phyloP scores from a whole-genome alignment of 345 rosid genomes.

The Tarenaya hassleriana region DNA sequence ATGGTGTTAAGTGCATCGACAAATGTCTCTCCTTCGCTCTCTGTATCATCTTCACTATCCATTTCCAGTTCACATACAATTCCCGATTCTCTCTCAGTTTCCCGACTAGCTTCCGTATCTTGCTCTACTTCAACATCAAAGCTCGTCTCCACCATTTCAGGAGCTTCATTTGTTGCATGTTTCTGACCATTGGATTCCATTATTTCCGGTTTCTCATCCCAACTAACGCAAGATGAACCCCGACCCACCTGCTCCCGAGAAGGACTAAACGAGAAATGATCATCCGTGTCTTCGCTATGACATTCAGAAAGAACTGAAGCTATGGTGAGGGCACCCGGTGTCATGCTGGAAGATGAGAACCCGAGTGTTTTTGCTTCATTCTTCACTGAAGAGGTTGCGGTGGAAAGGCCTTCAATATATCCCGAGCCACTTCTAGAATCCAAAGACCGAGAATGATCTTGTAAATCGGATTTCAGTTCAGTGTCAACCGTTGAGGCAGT shows the following conservation, averaged over 20 bases:
- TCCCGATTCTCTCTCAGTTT: slow-evolving; percentile 62
- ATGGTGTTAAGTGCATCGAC: slow-evolving; percentile 83
- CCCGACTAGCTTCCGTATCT: slow-evolving; percentile 31
- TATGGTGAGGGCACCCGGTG: slow-evolving; percentile 33
- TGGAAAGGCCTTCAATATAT: slow-evolving; percentile 42
- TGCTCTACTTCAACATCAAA: slow-evolving; percentile 47
- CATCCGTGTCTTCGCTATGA: slow-evolving; percentile 31
- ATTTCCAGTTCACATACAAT: neutral
- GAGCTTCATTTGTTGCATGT: slow-evolving; percentile 28
- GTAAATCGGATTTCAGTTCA: slow-evolving; percentile 44
- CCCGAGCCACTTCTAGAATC: slow-evolving; percentile 64
- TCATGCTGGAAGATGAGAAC: slow-evolving; percentile 33
- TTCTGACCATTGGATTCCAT: slow-evolving; percentile 36
- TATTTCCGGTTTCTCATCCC: slow-evolving; percentile 86
- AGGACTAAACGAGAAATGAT: slow-evolving; percentile 31
- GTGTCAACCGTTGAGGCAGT: slow-evolving; percentile 38
- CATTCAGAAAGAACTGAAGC: slow-evolving; percentile 39
- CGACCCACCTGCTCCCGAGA: slow-evolving; percentile 34
- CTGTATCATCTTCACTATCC: slow-evolving; percentile 44
- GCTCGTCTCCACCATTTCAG: slow-evolving; percentile 20
- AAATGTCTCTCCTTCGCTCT: slow-evolving; percentile 70
- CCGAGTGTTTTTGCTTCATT: slow-evolving; percentile 41
- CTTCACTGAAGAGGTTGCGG: slow-evolving; percentile 36
- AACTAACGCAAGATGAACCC: slow-evolving; percentile 46
- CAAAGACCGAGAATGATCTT: slow-evolving; percentile 46